Base-by-base conservation (phyloP, 345 rosid species). In the Acer yangbiense region DNA sequence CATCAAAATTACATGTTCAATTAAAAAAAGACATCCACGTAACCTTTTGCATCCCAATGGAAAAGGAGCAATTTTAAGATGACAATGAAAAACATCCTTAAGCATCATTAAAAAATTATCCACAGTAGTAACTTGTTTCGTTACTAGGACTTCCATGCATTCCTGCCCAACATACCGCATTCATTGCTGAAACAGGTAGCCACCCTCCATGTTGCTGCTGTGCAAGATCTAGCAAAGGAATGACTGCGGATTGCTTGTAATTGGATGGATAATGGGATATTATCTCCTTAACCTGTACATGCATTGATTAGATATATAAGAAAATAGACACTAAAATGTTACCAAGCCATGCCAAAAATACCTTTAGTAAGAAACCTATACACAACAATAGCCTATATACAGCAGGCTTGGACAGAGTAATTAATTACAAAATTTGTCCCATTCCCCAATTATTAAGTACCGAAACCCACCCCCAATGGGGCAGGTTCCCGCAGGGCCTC, bases 201-300 rank as follows among this genome's bases (percentile, higher is more conserved):
- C 99, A 94, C 6, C 98, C 98, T 81, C 99, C 98, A 90, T 97
- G 98, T 84, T 97, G 99, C 91, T 94, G 98, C 74, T 97, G 98
- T 43, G 98, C 99, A 83, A 97, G 98, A 88, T 97, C 99, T 70
- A 97, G 91, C 74, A 97, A 87, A 68, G 98, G 94, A 83, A 97
- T 97, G 65, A 93, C 99, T 4, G 98, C 97, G 11, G 99, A 94
- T 87, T 94, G 99, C 90, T 97, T 93, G 90, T 97, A 97, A 83
- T 97, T 97, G 71, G 98, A 86, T 18, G 99, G 99, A 79, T 94
- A 97, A 83, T 94, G 94, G 81, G 98, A 94, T 71, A 97, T 73
- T 70, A 97, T 93, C 88, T 93, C 98, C 86, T 91, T 93, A 68
- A 82, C 98, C 99, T 97, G 78, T 21, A 17, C 18, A 78, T 4